Percentiles rank a stretch among this genome's conserved stretches.
These are phyloP conservation scores for Lasiodiplodia sp. DNA, from an alignment of 2,329 filamentous ascomycete genomes.

Conservation along the genomic window DNA sequence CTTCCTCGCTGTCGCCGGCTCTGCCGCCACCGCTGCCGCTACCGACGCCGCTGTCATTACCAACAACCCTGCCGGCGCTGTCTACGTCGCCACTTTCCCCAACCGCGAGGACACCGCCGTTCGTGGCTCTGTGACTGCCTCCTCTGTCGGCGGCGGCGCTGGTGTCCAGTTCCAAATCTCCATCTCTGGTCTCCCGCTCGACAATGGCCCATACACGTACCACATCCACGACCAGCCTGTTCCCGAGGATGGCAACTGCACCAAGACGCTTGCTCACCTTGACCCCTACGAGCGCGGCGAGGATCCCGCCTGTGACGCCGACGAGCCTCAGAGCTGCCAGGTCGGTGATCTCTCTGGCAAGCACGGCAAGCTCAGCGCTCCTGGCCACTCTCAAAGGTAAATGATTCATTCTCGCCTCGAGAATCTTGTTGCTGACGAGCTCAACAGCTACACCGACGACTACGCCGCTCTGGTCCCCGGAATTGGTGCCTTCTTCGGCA, in stretches of 20 bases:
- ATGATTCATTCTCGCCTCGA: slow-evolving; percentile 6
- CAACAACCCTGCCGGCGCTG: slow-evolving; percentile 49
- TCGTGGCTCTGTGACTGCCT: slow-evolving; percentile 45
- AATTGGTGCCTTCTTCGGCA: slow-evolving; percentile 59
- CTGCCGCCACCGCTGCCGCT: slow-evolving; percentile 37
- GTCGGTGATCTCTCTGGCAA: slow-evolving; percentile 57
- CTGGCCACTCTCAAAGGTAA: slow-evolving; percentile 42
- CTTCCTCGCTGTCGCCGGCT: slow-evolving; percentile 36
- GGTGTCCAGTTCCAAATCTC: slow-evolving; percentile 52
- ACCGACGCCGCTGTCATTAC: slow-evolving; percentile 45
- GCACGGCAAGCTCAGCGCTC: slow-evolving; percentile 48
- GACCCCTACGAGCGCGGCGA: slow-evolving; percentile 54
- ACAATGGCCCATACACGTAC: slow-evolving; percentile 56
- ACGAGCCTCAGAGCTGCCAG: slow-evolving; percentile 50
- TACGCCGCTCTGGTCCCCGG: slow-evolving; percentile 56
- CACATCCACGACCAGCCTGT: slow-evolving; percentile 55
- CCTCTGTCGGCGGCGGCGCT: slow-evolving; percentile 43
- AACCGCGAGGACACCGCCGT: slow-evolving; percentile 43
- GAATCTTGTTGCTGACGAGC: background rate
- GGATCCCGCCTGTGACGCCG: slow-evolving; percentile 46
- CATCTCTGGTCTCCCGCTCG: slow-evolving; percentile 49
- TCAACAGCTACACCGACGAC: slow-evolving; percentile 55
- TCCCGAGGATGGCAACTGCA: slow-evolving; percentile 53
- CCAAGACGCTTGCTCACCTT: slow-evolving; percentile 50
- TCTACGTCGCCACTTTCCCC: slow-evolving; percentile 49